A percentile compares a stretch with the other conserved stretches of the same genome.
Conservation (phyloP, 2,329 filamentous ascomycete species). For the Fusarium sp. region DNA sequence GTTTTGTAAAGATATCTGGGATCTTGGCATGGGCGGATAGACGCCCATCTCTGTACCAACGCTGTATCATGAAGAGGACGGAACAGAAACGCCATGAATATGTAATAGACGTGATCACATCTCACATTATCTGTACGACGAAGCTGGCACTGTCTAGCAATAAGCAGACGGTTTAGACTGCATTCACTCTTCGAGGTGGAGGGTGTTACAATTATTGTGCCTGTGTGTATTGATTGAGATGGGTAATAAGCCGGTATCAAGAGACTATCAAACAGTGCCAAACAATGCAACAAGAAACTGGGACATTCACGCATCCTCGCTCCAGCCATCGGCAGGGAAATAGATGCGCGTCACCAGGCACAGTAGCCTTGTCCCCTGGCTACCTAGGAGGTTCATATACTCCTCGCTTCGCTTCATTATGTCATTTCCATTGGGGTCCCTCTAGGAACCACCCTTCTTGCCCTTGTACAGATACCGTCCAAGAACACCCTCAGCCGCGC, state of each 20-base stretch:
- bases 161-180: no score
- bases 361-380: neutral
- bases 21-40: constrained; percentile 27
- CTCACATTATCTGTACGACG: constrained; percentile 18
- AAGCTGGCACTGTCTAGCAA: no score
- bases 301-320: constrained; percentile 8
- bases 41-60: constrained; percentile 41
- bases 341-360: neutral
- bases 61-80: constrained; percentile 39
- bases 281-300: constrained; percentile 35
- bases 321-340: neutral
- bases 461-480: constrained; percentile 58
- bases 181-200: no score
- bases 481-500: constrained; percentile 61
- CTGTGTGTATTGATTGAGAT: constrained; percentile 37
- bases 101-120: constrained; percentile 45
- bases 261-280: constrained; percentile 27
- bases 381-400: neutral
- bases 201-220: constrained; percentile 18
- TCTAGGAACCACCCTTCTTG: constrained; percentile 48
- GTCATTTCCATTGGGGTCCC: neutral
- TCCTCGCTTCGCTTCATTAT: neutral
- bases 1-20: constrained; percentile 40
- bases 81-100: constrained; percentile 33
- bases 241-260: constrained; percentile 37